Evolutionary conservation across 1,284 basidiomycete species (phyloP).

Genomic region (Agroathelia rolfsii): DNA sequence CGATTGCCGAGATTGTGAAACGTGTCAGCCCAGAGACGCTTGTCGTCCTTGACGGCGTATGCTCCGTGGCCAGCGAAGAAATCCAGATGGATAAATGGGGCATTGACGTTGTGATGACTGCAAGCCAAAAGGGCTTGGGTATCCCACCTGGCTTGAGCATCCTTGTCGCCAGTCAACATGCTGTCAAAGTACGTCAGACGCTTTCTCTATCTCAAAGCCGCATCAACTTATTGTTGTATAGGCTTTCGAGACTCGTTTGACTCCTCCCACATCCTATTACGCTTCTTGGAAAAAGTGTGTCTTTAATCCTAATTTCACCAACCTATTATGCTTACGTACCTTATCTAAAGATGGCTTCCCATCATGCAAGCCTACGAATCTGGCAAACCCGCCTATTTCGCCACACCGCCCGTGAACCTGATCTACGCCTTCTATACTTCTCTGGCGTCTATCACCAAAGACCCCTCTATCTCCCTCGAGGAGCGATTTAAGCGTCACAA

Average conservation of each 20-base stretch:
- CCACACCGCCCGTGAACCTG: conserved; percentile 92
- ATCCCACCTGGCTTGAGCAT: conserved; percentile 92
- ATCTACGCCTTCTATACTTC: conserved; percentile 85
- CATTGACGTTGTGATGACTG: conserved; percentile 83
- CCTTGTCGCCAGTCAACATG: conserved; percentile 72
- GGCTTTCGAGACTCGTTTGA: conserved; percentile 62
- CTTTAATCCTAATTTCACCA: background rate
- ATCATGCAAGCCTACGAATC: conserved; percentile 87
- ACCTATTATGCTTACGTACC: conserved; percentile 3
- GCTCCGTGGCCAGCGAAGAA: conserved; percentile 93
- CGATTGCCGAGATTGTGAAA: conserved; percentile 68
- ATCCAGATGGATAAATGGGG: conserved; percentile 93
- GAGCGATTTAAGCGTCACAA: conserved; percentile 77
- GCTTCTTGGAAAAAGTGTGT: conserved; percentile 77
- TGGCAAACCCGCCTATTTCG: conserved; percentile 76
- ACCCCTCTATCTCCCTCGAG: conserved; percentile 53
- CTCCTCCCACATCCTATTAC: conserved; percentile 76
- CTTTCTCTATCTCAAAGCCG: background rate
- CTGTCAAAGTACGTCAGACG: conserved; percentile 56
- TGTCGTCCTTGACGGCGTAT: conserved; percentile 86
- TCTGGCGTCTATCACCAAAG: conserved; percentile 63
- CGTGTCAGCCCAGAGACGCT: conserved; percentile 81
- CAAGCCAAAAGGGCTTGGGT: conserved; percentile 93
- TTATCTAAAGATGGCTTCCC: conserved; percentile 70
- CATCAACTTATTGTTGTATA: conserved; percentile 17